These are phyloP conservation scores for Geranium incanum DNA, from an alignment of 441 rosid species.

Conservation along the genomic window DNA sequence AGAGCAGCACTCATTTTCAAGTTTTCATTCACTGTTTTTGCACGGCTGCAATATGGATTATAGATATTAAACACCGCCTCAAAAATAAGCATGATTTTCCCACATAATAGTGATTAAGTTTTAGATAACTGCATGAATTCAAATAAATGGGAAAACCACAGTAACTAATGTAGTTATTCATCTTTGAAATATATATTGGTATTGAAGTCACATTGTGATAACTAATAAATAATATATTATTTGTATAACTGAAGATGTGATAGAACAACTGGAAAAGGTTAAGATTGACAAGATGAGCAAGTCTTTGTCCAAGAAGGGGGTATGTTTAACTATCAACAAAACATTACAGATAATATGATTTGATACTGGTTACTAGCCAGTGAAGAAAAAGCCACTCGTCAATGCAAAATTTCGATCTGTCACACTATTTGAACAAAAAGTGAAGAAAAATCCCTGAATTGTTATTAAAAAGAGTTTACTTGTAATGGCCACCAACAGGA, in stretches of 20 bases:
- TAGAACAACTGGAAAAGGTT: not conserved
- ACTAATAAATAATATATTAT: not conserved
- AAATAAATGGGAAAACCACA: constrained; percentile 5
- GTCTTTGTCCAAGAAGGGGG: constrained; percentile 5
- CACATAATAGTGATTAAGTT: constrained; percentile 11
- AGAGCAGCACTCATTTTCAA: constrained; percentile 96
- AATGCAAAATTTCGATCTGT: not conserved
- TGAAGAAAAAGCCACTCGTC: constrained; percentile 1
- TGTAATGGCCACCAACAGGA: constrained; percentile 97
- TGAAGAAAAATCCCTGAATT: not conserved
- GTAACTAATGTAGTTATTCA: not conserved
- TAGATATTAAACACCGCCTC: constrained; percentile 15
- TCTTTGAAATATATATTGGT: not conserved
- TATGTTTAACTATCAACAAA: not conserved
- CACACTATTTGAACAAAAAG: not conserved
- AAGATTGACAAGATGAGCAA: not conserved
- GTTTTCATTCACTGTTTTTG: constrained; percentile 95
- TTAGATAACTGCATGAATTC: constrained; percentile 3
- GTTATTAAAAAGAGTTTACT: constrained; percentile 43
- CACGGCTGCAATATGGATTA: constrained; percentile 73
- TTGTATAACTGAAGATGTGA: constrained; percentile 5
- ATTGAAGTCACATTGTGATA: not conserved
- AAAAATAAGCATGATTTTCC: constrained; percentile 4
- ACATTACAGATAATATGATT: not conserved
- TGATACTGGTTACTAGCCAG: not conserved